Base-by-base conservation (phyloP, 352 stramenopile genomes). In the Phytophthora cactorum region DNA sequence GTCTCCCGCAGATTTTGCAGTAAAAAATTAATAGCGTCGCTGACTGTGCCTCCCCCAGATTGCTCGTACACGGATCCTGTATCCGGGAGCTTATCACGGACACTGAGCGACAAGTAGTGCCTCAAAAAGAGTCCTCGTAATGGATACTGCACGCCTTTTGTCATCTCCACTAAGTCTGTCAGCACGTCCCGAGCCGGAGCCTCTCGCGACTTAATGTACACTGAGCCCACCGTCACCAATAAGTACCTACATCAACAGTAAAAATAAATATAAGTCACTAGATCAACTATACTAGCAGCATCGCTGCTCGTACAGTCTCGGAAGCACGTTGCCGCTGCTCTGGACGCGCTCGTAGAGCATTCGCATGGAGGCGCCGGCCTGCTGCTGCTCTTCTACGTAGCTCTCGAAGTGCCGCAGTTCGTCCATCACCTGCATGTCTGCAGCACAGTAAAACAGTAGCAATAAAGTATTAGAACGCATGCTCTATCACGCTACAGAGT, bases 71-170 rank as follows among this genome's bases (percentile, higher is more conserved):
- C 65, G 22, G 70, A 81, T 34, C 81, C 71, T 17, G 78, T 82
- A 70, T 98, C 92, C 1, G 96, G 96, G n/a, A 99, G 89, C 67
- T 98, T 97, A 72, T 99, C 96, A 54, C 97, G 96, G 27, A 97
- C 86, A 27, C 80, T 84, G 14, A 89, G 74, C 15, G 90, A 92
- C 41, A 99, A 84, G 79, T 99, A 99, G 72, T 99, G 91, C 50
- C 98, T 84, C 61, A 99, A 79, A 77, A 99, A 99, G 10, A 99
- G 87, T 10, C 98, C 98, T 28, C 98, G 84, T 57, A 99, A 90
- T 2, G 98, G 97, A 73, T 99, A 97, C 75, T 99, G 98, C 31
- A 99, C 97, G 59, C 97, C 98, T 75, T 99, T 99, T 49, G 94
- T 95, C 85, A 99, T 99, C 75, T 99, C 96, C 36, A 99, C 90